Percentiles rank a stretch among this genome's conserved stretches.
Conservation (phyloP, 192 early-diverging fungal species). For the Coemansia asiatica region DNA sequence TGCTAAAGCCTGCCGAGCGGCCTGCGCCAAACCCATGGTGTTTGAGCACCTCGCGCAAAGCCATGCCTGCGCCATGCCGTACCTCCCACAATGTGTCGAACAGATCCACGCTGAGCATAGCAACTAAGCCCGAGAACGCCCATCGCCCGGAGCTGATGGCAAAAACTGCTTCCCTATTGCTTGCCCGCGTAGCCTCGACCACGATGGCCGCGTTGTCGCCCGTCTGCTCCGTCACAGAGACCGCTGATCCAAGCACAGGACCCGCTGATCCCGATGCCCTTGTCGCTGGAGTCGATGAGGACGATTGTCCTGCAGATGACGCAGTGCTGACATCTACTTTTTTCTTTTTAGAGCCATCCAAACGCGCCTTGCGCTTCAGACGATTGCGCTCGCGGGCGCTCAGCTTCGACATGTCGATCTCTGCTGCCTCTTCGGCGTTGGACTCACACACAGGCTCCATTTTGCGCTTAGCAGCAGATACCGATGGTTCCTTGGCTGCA, state of each 20-base stretch:
- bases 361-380: conserved; percentile 84
- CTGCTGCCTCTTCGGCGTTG: conserved; percentile 14
- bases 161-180: conserved; percentile 47
- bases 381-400: conserved; percentile 86
- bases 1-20: conserved; percentile 57
- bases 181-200: conserved; percentile 63
- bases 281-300: not conserved
- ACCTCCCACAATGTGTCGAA: conserved; percentile 84
- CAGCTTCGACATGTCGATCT: conserved; percentile 71
- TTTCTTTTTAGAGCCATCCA: conserved; percentile 68
- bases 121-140: conserved; percentile 70
- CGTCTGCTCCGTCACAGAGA: conserved; percentile 48
- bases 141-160: conserved; percentile 61
- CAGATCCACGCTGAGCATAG: conserved; percentile 69
- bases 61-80: conserved; percentile 95
- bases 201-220: conserved; percentile 61
- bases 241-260: conserved; percentile 16
- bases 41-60: conserved; percentile 85
- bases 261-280: not conserved
- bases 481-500: not conserved
- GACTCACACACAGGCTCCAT: conserved; percentile 22
- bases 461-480: conserved; percentile 8
- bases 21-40: conserved; percentile 83
- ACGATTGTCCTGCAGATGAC: not conserved
- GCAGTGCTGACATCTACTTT: conserved; percentile 11